Evolutionary conservation across 1,139 yeast species (phyloP), one percentile per base, ranked within the genome.

Genomic region (Saccharomyces hybrid): DNA sequence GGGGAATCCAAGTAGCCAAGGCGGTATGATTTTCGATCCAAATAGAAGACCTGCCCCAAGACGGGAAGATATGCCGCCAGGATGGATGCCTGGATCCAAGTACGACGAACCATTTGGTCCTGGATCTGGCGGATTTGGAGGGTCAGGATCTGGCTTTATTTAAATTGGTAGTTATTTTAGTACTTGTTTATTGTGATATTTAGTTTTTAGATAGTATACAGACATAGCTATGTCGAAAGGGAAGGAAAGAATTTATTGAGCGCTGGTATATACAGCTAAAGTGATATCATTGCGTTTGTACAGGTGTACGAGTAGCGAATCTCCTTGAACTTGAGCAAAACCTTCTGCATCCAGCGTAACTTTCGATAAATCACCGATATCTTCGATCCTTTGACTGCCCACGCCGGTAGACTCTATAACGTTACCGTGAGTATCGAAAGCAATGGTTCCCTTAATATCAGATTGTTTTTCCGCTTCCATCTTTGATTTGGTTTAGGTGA

Each of bases 21-120:
- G 73, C 9, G 78, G 79, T 2, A 75, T 75, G 78, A 58, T 61
- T 7, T 65, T 67, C 54, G 71, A 69, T 54, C 73, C 73, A 3
- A 47, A 69, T 60, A 56, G 63, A 48, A 57, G 65, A 50, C 61
- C 58, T 46, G 59, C 59, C 23, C 59, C 65, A 9, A 57, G 59
- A 53, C 52, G 23, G 57, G 63, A n/a, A 63, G 66, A 2, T 25
- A 31, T 28, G 30, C 32, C 32, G 14, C 70, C 71, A 4, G 73
- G 71, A 2, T 69, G 65, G 53, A 70, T 73, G 11, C 76, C 76
- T 1, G 77, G 77, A 1, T 67, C 75, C n/a, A 67, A 72, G 28
- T 74, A 65, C 59, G 76, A 74, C 54, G 70, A 67, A 51, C 72
- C 73, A 27, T 67, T 59, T 52, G 71, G 72, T 11, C 54, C 56